Percentiles rank a stretch among this genome's conserved stretches.
Evolutionary conservation across 306 rosid genomes (phyloP).

Genomic region (Arachis stenosperma): DNA sequence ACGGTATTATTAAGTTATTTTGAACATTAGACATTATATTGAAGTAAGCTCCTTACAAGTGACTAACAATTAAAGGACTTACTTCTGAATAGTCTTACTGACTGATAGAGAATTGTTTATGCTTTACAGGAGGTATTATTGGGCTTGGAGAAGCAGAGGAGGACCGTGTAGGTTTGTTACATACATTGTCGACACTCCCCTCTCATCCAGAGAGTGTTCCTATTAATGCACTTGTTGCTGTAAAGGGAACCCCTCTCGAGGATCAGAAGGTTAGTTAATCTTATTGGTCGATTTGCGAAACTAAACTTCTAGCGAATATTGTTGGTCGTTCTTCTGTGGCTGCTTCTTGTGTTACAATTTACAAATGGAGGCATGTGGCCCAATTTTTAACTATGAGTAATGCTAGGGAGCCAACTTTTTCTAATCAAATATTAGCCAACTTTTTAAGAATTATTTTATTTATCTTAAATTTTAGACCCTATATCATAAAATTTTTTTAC

Average conservation of each 20-base stretch:
- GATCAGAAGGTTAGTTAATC: slow-evolving; percentile 72
- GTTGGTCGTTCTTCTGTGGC: background rate
- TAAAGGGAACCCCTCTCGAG: slow-evolving; percentile 94
- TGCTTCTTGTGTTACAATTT: background rate
- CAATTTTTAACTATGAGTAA: no score
- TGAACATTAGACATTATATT: background rate
- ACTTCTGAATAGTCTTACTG: slow-evolving; percentile 21
- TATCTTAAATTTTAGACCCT: no score
- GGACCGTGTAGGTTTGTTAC: slow-evolving; percentile 93
- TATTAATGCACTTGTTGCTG: slow-evolving; percentile 85
- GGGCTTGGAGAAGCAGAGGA: slow-evolving; percentile 98
- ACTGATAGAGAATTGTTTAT: slow-evolving; percentile 31
- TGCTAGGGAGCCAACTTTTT: no score
- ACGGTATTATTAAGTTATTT: slow-evolving; percentile 12
- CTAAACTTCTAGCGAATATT: background rate
- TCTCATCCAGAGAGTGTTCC: slow-evolving; percentile 98
- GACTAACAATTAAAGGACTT: background rate
- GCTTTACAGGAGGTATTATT: slow-evolving; percentile 82
- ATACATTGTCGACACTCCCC: slow-evolving; percentile 93
- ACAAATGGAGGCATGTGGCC: background rate
- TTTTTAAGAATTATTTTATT: no score
- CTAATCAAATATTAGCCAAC: no score
- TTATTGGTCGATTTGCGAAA: slow-evolving; percentile 2
- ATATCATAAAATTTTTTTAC: no score
- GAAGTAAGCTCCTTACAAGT: slow-evolving; percentile 5